Evolutionary conservation across 1,284 basidiomycete species (phyloP).

Genomic region (Ceratorhiza oryzae-sativae): DNA sequence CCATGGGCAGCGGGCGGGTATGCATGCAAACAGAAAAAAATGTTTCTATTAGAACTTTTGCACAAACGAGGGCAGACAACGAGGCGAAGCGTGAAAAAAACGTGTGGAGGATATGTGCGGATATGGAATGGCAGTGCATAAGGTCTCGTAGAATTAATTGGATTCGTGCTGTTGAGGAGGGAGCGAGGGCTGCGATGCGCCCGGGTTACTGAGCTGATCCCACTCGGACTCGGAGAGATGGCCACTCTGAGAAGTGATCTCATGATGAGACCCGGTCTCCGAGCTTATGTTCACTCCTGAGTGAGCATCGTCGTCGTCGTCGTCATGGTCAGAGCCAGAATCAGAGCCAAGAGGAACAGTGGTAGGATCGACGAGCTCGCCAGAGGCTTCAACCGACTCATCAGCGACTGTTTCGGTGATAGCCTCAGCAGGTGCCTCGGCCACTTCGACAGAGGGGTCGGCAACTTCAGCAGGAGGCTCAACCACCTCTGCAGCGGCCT

Average conservation of each 20-base stretch:
- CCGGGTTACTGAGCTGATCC: slow-evolving; percentile 80
- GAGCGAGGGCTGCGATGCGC: slow-evolving; percentile 59
- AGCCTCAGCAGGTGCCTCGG: background rate
- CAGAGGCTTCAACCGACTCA: background rate
- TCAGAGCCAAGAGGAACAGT: slow-evolving; percentile 13
- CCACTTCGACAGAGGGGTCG: background rate
- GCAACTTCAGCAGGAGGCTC: slow-evolving; percentile 30
- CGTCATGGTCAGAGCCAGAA: background rate
- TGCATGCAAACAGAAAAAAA: slow-evolving; percentile 40
- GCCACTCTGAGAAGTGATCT: slow-evolving; percentile 62
- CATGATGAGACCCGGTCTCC: slow-evolving; percentile 22
- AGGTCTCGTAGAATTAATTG: slow-evolving; percentile 9
- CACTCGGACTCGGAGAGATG: slow-evolving; percentile 84
- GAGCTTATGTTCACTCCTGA: slow-evolving; percentile 5
- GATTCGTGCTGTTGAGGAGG: slow-evolving; percentile 20
- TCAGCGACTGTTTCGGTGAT: background rate
- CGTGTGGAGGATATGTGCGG: slow-evolving; percentile 31
- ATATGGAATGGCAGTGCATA: slow-evolving; percentile 7
- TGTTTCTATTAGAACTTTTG: slow-evolving; percentile 68
- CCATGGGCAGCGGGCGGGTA: slow-evolving; percentile 38
- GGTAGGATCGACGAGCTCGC: slow-evolving; percentile 1
- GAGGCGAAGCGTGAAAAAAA: slow-evolving; percentile 44
- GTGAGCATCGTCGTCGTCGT: slow-evolving; percentile 4
- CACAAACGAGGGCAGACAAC: slow-evolving; percentile 35
- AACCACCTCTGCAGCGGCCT: slow-evolving; percentile 16